These are phyloP conservation scores for Paxillus involutus DNA, from an alignment of 768 basidiomycete species.

Conservation along the genomic window DNA sequence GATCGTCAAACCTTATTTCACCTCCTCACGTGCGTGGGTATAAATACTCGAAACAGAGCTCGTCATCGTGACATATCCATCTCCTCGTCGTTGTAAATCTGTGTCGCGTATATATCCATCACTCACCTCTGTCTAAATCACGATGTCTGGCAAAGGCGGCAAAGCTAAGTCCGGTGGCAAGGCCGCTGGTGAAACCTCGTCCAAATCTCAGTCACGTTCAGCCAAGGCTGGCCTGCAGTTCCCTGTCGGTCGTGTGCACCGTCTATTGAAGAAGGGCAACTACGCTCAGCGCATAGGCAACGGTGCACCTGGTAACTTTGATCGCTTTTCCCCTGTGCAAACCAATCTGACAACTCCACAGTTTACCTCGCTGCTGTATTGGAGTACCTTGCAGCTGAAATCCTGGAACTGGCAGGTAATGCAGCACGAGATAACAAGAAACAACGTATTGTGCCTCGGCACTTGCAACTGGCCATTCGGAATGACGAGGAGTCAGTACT, in stretches of 20 bases:
- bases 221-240: conserved; percentile 43
- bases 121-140: conserved; percentile 5
- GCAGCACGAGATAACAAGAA: conserved; percentile 58
- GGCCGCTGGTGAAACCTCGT: conserved; percentile 36
- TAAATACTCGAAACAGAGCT: conserved; percentile 23
- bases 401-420: conserved; percentile 60
- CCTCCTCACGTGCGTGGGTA: conserved; percentile 17
- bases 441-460: conserved; percentile 63
- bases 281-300: conserved; percentile 57
- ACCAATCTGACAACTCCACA: conserved; percentile 9
- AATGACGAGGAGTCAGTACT: conserved; percentile 52
- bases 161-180: conserved; percentile 74
- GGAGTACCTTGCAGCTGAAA: conserved; percentile 63
- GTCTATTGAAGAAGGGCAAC: conserved; percentile 58
- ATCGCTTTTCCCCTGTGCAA: background rate
- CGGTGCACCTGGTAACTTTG: conserved; percentile 44
- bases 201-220: conserved; percentile 38
- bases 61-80: conserved; percentile 7
- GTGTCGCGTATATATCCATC: background rate
- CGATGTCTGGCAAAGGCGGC: conserved; percentile 41
- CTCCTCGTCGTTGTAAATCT: background rate
- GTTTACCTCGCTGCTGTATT: conserved; percentile 63
- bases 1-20: conserved; percentile 37
- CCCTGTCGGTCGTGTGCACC: conserved; percentile 64
- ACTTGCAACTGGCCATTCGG: conserved; percentile 65